Evolutionary conservation across 1,284 basidiomycete genomes (phyloP), one percentile per base, ranked within the genome.

Genomic region (Entoloma clypeatum): DNA sequence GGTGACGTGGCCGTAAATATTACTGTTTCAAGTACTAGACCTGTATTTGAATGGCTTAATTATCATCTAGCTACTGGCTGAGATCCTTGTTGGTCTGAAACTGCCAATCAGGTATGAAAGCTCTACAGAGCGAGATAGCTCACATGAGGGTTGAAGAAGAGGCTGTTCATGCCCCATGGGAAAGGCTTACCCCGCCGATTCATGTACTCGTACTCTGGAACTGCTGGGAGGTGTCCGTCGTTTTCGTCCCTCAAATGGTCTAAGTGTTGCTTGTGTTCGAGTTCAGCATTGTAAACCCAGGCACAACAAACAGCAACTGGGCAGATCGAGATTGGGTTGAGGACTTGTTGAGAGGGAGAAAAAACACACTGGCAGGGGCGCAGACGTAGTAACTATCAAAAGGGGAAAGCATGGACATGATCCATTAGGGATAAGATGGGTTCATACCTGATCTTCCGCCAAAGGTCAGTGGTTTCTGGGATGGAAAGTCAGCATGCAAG

Each of bases 361-460:
- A 6, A 31, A 40, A 72, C 81, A 45, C 50, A 88, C 84, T 80
- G 48, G 72, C 77, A 49, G 89, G 89, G 48, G 81, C 44, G 54
- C 85, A 88, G 48, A 82, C 80, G 57, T 74, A 91, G 71, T 75
- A 78, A 64, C 87, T 91, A 50, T 5, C 16, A 5, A 36, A 39
- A 14, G 16, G 11, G 16, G 5, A 38, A 19, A 3, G 35, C 1
- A 16, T 30, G 14, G 22, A 34, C 34, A 34, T 7, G 16, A 17
- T 10, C 23, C 27, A 13, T 39, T 17, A 25, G 14, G n/a, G n/a
- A n/a, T 40, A 39, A 38, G 18, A 37, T 18, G n/a, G 22, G 17
- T 16, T 10, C 51, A 30, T 68, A 87, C 86, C 86, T 88, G 60
- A 92, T 86, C 69, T 82, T 89, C 57, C 87, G 79, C 88, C 88